Evolutionary conservation across 805 yeast species (phyloP).

Genomic region (Kodamaea lidongshanica): DNA sequence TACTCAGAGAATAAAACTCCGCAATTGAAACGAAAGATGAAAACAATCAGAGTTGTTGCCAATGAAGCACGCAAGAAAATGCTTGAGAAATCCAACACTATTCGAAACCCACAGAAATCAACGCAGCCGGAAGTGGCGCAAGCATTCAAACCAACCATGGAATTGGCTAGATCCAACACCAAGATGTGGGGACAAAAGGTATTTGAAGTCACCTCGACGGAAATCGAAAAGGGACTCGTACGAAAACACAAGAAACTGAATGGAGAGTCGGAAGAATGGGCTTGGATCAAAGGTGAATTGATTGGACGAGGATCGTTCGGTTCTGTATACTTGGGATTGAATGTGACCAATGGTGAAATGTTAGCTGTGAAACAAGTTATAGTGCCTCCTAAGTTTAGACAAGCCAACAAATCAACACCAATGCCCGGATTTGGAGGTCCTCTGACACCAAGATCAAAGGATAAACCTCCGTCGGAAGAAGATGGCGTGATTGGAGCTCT

Average conservation of each 20-base stretch:
- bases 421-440: neutral
- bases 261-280: constrained; percentile 77
- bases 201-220: constrained; percentile 79
- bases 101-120: constrained; percentile 2
- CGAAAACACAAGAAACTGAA: constrained; percentile 54
- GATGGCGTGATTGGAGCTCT: constrained; percentile 63
- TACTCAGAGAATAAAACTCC: constrained; percentile 35
- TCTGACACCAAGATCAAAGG: constrained; percentile 13
- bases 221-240: constrained; percentile 55
- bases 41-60: constrained; percentile 89
- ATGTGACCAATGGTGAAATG: constrained; percentile 97
- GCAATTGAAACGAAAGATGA: constrained; percentile 56
- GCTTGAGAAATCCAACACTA: constrained; percentile 15
- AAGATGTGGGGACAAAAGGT: constrained; percentile 97
- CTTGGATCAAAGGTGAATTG: constrained; percentile 96
- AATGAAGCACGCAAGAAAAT: constrained; percentile 62
- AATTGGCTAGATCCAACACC: constrained; percentile 70
- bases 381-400: constrained; percentile 23
- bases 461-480: constrained; percentile 36
- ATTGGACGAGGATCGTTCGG: constrained; percentile 98
- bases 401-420: constrained; percentile 1
- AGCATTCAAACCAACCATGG: constrained; percentile 5
- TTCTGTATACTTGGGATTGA: constrained; percentile 82
- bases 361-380: constrained; percentile 95
- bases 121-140: constrained; percentile 3